Evolutionary conservation across 768 basidiomycete species (phyloP), one percentile per base, ranked within the genome.

Genomic region (Plicaturopsis crispa): DNA sequence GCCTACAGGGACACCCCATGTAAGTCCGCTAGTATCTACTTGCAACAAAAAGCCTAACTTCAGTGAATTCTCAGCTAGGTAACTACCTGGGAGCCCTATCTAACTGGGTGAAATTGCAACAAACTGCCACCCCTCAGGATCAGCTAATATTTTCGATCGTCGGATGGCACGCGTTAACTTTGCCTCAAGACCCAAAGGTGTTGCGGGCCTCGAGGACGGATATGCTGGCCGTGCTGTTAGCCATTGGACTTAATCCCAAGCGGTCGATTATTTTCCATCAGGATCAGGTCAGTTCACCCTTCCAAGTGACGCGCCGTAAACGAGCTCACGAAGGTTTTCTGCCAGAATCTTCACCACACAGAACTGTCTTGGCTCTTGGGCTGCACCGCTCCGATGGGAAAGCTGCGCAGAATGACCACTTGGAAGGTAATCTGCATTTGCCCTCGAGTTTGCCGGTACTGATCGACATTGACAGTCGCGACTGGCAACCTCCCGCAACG

Each of bases 111-210:
- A 70, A 69, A 38, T 65, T 96, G 19, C 89, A 94, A 58, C 65
- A 72, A 31, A 63, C 70, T 26, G 72, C 80, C 0, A 52, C 54
- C 6, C 65, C 70, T 1, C 64, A 73, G 7, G 84, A 89, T 52
- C 62, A 69, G 37, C 67, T 92, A 6, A 58, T 94, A 17, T 93
- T 87, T 59, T 82, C 87, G 1, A 80, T 96, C 45, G 93, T 93
- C 10, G 93, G 93, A 20, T 84, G 90, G 74, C 94, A 98, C 54
- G 92, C 93, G 8, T 68, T 97, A 50, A 97, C 92, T 2, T 65
- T 98, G 18, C 91, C 91, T 4, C 91, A 94, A 66, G 68, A 92
- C 54, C 87, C 91, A 0, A 54, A 61, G 24, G 54, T 62, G 10
- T 69, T 97, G 6, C 63, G 66, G 11, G 54, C 62, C 2, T 78